Evolutionary conservation across 768 basidiomycete species (phyloP), one percentile per base, ranked within the genome.

Genomic region (Tylopilus balloui): DNA sequence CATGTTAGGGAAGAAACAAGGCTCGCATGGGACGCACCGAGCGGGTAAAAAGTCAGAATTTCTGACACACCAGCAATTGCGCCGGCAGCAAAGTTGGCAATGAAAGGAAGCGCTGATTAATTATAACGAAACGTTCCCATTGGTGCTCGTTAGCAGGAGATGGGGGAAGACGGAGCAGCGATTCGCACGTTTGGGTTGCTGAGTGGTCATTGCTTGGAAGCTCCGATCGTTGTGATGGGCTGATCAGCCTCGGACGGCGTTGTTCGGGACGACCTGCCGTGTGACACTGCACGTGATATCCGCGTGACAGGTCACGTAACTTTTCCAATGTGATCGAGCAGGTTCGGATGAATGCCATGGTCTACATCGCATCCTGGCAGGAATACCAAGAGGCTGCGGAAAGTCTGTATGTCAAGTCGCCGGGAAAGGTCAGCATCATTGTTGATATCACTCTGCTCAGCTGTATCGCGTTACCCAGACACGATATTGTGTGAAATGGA

Each of bases 31-130:
- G 9, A 63, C 84, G 61, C 62, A 92, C 89, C 92, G 53, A 94
- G 83, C 50, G 92, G 91, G 58, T 92, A 94, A 64, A 93, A 90
- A 4, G 88, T 88, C 51, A 88, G 69, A 54, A 88, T 87, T 64
- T 86, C 84, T 4, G 86, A 85, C 54, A 90, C 81, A 48, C 95
- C 95, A 54, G 96, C 96, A 59, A 98, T 93, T 5, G 95, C 96
- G 39, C 96, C 96, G 1, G 95, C 93, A 1, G 85, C 79, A 63
- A 99, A 98, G 62, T 90, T 96, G 54, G 92, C 88, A 48, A 79
- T 62, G 71, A 92, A 92, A 1, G 90, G 90, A 40, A 92, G 76
- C 24, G 89, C 90, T 92, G 34, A 44, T 50, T 13, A 42, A 49
- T 45, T 47, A 38, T 53, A 11, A 37, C 10, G 37, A 55, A 37